phyloP scores from a whole-genome alignment of 2,329 filamentous ascomycete species.

The Fusarium sp. region DNA sequence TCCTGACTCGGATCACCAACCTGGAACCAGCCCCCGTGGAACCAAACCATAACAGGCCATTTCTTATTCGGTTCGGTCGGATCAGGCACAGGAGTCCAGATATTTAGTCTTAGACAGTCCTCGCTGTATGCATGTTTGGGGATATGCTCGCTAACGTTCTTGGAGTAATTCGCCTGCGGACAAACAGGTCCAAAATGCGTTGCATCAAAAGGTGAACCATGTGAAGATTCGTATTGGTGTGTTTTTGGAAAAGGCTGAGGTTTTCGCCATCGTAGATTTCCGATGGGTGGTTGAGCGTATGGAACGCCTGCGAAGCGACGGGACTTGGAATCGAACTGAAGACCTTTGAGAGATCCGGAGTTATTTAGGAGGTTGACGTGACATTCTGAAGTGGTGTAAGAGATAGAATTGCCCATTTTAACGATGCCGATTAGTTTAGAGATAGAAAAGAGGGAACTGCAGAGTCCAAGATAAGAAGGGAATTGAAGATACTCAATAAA shows the following conservation, averaged over 20 bases:
- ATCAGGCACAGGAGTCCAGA: constrained; percentile 7
- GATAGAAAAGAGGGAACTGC: not conserved
- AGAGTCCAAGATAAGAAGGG: not conserved
- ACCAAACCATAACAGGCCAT: constrained; percentile 52
- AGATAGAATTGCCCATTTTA: constrained; percentile 15
- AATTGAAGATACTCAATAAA: not conserved
- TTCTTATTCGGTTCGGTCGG: not conserved
- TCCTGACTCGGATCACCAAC: constrained; percentile 58
- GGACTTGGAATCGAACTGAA: constrained; percentile 52
- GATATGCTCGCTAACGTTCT: constrained; percentile 20
- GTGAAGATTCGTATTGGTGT: not conserved
- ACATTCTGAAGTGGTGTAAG: constrained; percentile 13
- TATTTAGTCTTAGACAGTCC: constrained; percentile 1
- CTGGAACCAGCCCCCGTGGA: constrained; percentile 62
- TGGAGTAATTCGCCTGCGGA: constrained; percentile 15
- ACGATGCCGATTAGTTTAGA: fast-evolving
- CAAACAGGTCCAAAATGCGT: constrained; percentile 5
- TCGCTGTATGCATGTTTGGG: constrained; percentile 14
- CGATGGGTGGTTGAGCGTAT: constrained; percentile 54
- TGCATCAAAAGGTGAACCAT: not conserved
- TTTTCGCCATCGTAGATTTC: constrained; percentile 1
- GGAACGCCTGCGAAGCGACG: constrained; percentile 52
- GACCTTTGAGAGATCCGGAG: constrained; percentile 43
- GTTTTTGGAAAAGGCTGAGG: not conserved
- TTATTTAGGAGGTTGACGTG: not conserved